Base-by-base conservation (phyloP, 2,329 filamentous ascomycete genomes). In the Botrytis squamosa region DNA sequence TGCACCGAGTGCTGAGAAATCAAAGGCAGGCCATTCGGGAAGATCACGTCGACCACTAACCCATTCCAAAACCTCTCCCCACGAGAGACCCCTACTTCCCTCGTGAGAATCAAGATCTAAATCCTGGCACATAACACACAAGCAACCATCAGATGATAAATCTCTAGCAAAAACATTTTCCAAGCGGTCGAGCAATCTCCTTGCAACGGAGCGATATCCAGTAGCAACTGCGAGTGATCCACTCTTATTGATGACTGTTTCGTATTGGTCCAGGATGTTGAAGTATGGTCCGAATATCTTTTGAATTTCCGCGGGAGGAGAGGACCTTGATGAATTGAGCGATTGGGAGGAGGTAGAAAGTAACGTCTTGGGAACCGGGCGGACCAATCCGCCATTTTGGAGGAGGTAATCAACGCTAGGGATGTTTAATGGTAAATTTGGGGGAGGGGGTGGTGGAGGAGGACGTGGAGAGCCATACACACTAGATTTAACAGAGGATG, bases 101-200 rank as follows among this genome's bases (percentile, higher is more conserved):
- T 87, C 79, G 46, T 78, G 75, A 44, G 65, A 73, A 38, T 75
- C 73, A 40, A 75, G 71, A 25, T 91, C 88, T 55, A 90, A 87
- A 55, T 88, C 84, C 5, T 84, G 84, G 80, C 95, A 98, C 86
- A 98, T 93, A 73, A 96, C 85, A 82, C 95, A 98, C 62, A 86
- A 85, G 81, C 95, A 98, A n/a, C 91, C 90, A 79, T 97, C 91
- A 0, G 90, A 90, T 0, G 95, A 95, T 52, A 99, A 91, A 80
- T 98, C 95, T 74, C 96, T 88, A 3, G 94, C 95, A 83, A 99
- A 98, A 14, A 99, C 94, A 73, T 95, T 93, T 81, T 98, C 95
- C 6, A 99, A 86, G 55, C 96, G 90, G 83, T 99, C 95, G 8
- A 98, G 87, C 38, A 98, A 84, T 70, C 95, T 89, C 8, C 96